phyloP scores from a whole-genome alignment of 2,329 filamentous ascomycete species.

The Fusarium udum region DNA sequence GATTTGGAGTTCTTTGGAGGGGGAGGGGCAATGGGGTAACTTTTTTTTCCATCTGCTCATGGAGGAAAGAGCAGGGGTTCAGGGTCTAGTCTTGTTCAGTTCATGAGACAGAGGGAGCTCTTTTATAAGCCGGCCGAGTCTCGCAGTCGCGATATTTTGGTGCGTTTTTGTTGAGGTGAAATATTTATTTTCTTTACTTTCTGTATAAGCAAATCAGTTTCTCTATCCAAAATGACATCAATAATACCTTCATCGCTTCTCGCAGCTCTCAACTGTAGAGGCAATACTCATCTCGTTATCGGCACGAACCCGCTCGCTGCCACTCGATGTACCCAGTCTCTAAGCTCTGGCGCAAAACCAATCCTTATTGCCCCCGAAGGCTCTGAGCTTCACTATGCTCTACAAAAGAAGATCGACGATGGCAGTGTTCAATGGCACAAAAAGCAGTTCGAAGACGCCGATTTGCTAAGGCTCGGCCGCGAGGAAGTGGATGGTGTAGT shows the following conservation, averaged over 20 bases:
- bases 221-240: slow-evolving; percentile 13
- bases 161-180: background rate
- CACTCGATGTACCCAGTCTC: slow-evolving; percentile 79
- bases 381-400: slow-evolving; percentile 64
- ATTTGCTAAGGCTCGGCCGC: slow-evolving; percentile 81
- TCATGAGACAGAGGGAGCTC: slow-evolving; percentile 12
- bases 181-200: background rate
- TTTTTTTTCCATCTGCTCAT: slow-evolving; percentile 27
- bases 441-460: slow-evolving; percentile 72
- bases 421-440: slow-evolving; percentile 73
- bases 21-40: slow-evolving; percentile 31
- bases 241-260: slow-evolving; percentile 63
- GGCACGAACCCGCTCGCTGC: slow-evolving; percentile 90
- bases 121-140: slow-evolving; percentile 32
- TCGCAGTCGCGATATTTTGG: slow-evolving; percentile 20
- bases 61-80: slow-evolving; percentile 12
- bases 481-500: slow-evolving; percentile 80
- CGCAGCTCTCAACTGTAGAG: slow-evolving; percentile 74
- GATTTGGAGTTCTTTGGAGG: slow-evolving; percentile 34
- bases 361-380: slow-evolving; percentile 78
- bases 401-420: slow-evolving; percentile 72
- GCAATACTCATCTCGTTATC: slow-evolving; percentile 83
- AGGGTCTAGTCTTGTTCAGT: slow-evolving; percentile 1
- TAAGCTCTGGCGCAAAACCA: slow-evolving; percentile 83
- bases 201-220: slow-evolving; percentile 7